Evolutionary conservation across 2,329 filamentous ascomycete species (phyloP).

Genomic region (Cytospora piceicola): DNA sequence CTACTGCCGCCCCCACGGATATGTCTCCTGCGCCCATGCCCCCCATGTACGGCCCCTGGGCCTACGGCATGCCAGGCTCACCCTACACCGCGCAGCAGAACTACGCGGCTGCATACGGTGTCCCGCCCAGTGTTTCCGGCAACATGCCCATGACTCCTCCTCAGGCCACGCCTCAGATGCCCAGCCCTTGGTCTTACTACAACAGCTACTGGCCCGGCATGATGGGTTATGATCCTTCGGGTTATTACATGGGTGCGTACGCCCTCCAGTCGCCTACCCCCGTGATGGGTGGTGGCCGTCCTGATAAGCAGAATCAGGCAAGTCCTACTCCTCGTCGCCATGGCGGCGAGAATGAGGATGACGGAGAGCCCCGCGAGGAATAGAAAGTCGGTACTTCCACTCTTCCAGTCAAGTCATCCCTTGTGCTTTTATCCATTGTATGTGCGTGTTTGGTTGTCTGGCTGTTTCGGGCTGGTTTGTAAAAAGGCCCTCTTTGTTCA

Average conservation of each 20-base stretch:
- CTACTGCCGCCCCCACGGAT: conserved; percentile 8
- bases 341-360: neutral
- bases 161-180: conserved; percentile 21
- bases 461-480: conserved; percentile 9
- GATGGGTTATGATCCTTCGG: conserved; percentile 22
- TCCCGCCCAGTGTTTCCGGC: conserved; percentile 3
- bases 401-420: neutral
- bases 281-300: conserved; percentile 9
- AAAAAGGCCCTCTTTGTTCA: conserved; percentile 11
- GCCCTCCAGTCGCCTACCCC: conserved; percentile 21
- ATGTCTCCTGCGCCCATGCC: conserved; percentile 23
- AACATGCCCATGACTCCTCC: conserved; percentile 24
- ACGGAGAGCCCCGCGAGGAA: neutral
- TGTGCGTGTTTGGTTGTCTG: conserved; percentile 5
- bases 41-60: conserved; percentile 21
- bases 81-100: conserved; percentile 13
- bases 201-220: conserved; percentile 24
- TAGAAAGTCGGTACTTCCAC: neutral
- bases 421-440: neutral
- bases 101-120: conserved; percentile 17
- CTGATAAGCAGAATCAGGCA: conserved; percentile 6
- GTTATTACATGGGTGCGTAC: conserved; percentile 20
- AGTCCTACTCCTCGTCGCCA: conserved; percentile 24
- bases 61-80: conserved; percentile 14
- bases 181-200: conserved; percentile 29